phyloP scores from a whole-genome alignment of 306 rosid genomes.

The Oxytropis ochrocephala region DNA sequence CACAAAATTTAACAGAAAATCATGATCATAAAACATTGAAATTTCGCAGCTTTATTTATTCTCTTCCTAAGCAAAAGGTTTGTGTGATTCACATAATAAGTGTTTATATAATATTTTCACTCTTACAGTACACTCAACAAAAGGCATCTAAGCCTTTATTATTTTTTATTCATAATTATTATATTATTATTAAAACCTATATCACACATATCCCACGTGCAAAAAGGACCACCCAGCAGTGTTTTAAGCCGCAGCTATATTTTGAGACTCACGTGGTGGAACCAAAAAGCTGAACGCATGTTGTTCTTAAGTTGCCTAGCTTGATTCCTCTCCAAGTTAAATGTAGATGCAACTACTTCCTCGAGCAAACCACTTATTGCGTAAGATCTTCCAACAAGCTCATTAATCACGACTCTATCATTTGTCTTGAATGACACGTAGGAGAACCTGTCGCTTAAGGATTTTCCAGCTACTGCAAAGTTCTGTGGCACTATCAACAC shows the following conservation, averaged over 20 bases:
- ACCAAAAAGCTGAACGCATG: slow-evolving; percentile 22
- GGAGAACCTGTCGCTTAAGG: slow-evolving; percentile 30
- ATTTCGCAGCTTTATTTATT: neutral
- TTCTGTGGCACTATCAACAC: slow-evolving; percentile 50
- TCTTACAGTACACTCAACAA: neutral
- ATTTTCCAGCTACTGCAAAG: slow-evolving; percentile 36
- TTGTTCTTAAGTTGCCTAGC: slow-evolving; percentile 38
- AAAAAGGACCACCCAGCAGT: neutral
- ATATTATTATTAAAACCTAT: neutral
- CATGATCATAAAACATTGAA: neutral
- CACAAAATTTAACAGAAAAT: neutral
- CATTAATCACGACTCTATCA: slow-evolving; percentile 27
- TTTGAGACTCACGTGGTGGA: slow-evolving; percentile 21
- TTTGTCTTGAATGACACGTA: slow-evolving; percentile 57
- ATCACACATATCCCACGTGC: neutral
- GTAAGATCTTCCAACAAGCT: slow-evolving; percentile 38
- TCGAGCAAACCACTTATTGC: slow-evolving; percentile 29
- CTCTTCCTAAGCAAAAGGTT: slow-evolving; percentile 5
- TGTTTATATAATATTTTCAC: neutral
- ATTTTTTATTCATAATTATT: slow-evolving; percentile 1
- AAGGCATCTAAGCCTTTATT: slow-evolving; percentile 22
- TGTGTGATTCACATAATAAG: neutral
- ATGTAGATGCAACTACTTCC: slow-evolving; percentile 36
- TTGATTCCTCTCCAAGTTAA: slow-evolving; percentile 22
- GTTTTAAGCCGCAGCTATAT: slow-evolving; percentile 1